phyloP scores from a whole-genome alignment of 306 rosid species.

The Dalbergia oliveri region DNA sequence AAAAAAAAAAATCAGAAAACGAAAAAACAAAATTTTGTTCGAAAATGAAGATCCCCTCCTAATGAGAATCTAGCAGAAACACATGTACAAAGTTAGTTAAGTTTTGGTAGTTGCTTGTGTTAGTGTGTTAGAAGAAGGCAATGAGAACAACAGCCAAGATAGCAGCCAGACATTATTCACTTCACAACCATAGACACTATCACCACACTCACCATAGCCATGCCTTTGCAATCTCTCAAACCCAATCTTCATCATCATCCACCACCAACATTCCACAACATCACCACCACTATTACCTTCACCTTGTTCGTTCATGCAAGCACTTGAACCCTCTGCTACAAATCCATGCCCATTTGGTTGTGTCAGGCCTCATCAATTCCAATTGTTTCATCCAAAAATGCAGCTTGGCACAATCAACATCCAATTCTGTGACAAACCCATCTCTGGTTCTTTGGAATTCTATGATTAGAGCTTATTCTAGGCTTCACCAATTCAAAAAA shows the following conservation, averaged over 20 bases:
- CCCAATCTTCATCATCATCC: slow-evolving; percentile 11
- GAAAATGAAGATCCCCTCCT: too few relatives aligned
- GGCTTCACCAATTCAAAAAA: slow-evolving; percentile 44
- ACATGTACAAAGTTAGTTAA: background rate
- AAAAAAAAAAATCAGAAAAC: too few relatives aligned
- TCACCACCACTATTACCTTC: slow-evolving; percentile 42
- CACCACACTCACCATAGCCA: background rate
- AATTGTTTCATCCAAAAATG: slow-evolving; percentile 48
- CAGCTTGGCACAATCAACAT: slow-evolving; percentile 43
- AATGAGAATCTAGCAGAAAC: background rate
- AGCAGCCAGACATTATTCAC: slow-evolving; percentile 25
- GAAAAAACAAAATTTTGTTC: too few relatives aligned
- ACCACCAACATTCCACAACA: slow-evolving; percentile 25
- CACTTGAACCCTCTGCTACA: slow-evolving; percentile 65
- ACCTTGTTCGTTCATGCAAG: slow-evolving; percentile 61
- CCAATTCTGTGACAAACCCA: slow-evolving; percentile 56
- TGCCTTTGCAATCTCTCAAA: slow-evolving; percentile 24
- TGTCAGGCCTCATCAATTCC: slow-evolving; percentile 65
- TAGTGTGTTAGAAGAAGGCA: background rate
- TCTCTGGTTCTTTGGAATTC: slow-evolving; percentile 61
- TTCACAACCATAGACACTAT: slow-evolving; percentile 16
- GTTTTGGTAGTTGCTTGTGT: background rate
- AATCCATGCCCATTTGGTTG: slow-evolving; percentile 61
- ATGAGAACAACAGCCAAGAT: background rate
- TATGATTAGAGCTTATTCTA: slow-evolving; percentile 64